phyloP scores from a whole-genome alignment of 805 yeast genomes.

The Teunomyces pallodes region DNA sequence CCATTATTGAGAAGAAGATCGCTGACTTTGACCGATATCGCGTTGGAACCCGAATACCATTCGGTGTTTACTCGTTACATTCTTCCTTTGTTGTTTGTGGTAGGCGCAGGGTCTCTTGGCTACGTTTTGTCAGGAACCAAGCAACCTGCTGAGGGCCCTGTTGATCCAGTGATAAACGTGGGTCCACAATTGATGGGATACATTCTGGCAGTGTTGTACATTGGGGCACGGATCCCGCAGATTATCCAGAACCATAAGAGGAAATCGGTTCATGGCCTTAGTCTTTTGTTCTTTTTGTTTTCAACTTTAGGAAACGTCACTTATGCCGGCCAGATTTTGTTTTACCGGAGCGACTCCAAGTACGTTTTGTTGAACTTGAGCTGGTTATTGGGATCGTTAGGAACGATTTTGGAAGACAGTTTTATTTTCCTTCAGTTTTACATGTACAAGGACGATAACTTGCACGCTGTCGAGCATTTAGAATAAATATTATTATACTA shows the following conservation, averaged over 20 bases:
- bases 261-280: slow-evolving; percentile 80
- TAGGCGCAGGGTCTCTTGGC: slow-evolving; percentile 61
- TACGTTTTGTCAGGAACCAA: slow-evolving; percentile 47
- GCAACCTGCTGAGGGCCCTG: slow-evolving; percentile 18
- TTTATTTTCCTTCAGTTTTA: slow-evolving; percentile 68
- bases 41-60: slow-evolving; percentile 46
- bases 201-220: slow-evolving; percentile 62
- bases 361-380: slow-evolving; percentile 64
- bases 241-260: slow-evolving; percentile 75
- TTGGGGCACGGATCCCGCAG: slow-evolving; percentile 77
- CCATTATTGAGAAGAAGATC: slow-evolving; percentile 49
- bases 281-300: slow-evolving; percentile 73
- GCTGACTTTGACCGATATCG: slow-evolving; percentile 50
- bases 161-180: slow-evolving; percentile 25
- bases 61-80: slow-evolving; percentile 49
- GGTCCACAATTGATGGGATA: slow-evolving; percentile 74
- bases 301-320: slow-evolving; percentile 75
- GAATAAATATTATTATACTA: background rate
- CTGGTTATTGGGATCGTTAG: slow-evolving; percentile 78
- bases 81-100: slow-evolving; percentile 60
- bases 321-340: slow-evolving; percentile 69
- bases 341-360: slow-evolving; percentile 58
- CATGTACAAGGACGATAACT: slow-evolving; percentile 42
- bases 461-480: slow-evolving; percentile 11
- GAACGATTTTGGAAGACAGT: slow-evolving; percentile 71